Conservation (phyloP, 345 rosid species). For the Atalantia buxifolia region DNA sequence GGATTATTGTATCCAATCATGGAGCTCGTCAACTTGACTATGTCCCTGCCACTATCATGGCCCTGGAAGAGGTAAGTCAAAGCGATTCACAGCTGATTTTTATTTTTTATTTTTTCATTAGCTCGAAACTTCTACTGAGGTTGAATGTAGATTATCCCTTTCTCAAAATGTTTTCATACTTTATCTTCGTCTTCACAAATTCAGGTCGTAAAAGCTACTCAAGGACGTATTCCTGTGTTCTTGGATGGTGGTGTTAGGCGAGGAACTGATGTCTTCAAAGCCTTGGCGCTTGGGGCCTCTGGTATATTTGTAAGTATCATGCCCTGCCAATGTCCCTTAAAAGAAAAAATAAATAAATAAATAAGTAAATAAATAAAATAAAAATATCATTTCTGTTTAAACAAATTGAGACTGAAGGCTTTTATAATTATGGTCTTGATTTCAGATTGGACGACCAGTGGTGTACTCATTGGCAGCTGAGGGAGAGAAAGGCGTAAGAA, state of each 20-base stretch:
- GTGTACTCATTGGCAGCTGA: slow-evolving; percentile 83
- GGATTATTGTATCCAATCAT: slow-evolving; percentile 88
- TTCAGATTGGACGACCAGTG: slow-evolving; percentile 91
- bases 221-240: slow-evolving; percentile 84
- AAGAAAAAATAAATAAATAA: no score
- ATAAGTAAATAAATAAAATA: no score
- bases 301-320: slow-evolving; percentile 74
- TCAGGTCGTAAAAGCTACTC: slow-evolving; percentile 85
- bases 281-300: slow-evolving; percentile 89
- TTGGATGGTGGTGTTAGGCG: slow-evolving; percentile 94
- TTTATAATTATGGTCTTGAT: background rate
- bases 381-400: background rate
- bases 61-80: slow-evolving; percentile 72
- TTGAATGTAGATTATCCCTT: background rate
- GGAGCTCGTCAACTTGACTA: slow-evolving; percentile 96
- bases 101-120: background rate
- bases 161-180: no score
- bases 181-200: background rate
- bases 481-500: slow-evolving; percentile 77
- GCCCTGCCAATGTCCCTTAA: no score
- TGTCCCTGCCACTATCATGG: slow-evolving; percentile 74
- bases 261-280: slow-evolving; percentile 94
- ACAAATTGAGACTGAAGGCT: background rate
- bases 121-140: background rate
- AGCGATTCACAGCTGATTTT: background rate